Evolutionary conservation across 2,329 filamentous ascomycete species (phyloP).

Genomic region (Penicillium decumbens): DNA sequence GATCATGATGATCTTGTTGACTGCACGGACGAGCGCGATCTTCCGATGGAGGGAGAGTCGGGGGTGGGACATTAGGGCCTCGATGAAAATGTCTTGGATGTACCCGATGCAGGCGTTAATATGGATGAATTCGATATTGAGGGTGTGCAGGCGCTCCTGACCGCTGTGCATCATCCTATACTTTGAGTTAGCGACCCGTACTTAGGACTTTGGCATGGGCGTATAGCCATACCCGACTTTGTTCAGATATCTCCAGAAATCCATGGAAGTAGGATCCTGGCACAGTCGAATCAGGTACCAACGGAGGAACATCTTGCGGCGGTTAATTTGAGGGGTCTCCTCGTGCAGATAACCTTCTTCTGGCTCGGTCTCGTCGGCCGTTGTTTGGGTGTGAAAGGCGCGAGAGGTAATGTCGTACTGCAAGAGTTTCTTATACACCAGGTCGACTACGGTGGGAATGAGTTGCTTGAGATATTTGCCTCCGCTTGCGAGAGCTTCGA

Average conservation of each 20-base stretch:
- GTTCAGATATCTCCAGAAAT: slow-evolving; percentile 79
- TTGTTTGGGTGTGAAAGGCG: slow-evolving; percentile 61
- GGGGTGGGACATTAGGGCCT: slow-evolving; percentile 69
- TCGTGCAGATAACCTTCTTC: slow-evolving; percentile 61
- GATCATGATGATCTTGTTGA: slow-evolving; percentile 81
- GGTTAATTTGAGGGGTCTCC: slow-evolving; percentile 67
- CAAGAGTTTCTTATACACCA: slow-evolving; percentile 76
- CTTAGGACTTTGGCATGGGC: neutral
- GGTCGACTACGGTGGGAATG: slow-evolving; percentile 77
- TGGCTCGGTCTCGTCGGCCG: slow-evolving; percentile 59
- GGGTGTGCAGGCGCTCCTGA: slow-evolving; percentile 63
- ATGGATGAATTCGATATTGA: slow-evolving; percentile 77
- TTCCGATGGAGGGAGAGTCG: slow-evolving; percentile 63
- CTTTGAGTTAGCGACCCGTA: neutral
- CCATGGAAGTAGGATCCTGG: slow-evolving; percentile 67
- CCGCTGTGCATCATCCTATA: slow-evolving; percentile 73
- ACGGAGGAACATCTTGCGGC: slow-evolving; percentile 72
- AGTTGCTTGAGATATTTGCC: slow-evolving; percentile 75
- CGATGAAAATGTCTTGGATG: slow-evolving; percentile 71
- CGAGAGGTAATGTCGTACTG: slow-evolving; percentile 77
- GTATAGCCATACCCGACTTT: slow-evolving; percentile 63
- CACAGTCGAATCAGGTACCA: slow-evolving; percentile 72
- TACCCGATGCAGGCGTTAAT: slow-evolving; percentile 68
- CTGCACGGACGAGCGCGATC: slow-evolving; percentile 67
- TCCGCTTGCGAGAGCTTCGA: slow-evolving; percentile 64